Evolutionary conservation across 2,329 filamentous ascomycete species (phyloP).

Genomic region (Ophiostoma triangulosporum): DNA sequence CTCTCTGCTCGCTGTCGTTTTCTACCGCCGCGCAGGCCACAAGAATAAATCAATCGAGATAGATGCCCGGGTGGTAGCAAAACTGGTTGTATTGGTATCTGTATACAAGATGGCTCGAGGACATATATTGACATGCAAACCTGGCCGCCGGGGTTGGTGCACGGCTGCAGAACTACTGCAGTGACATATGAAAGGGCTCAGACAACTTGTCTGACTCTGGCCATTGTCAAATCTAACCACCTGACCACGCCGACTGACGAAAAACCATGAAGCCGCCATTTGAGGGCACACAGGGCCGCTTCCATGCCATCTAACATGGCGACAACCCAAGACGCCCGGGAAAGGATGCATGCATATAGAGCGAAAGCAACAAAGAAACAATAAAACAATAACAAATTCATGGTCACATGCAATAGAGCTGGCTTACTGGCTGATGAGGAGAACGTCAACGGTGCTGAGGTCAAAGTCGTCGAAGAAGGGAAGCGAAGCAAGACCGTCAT

Average conservation of each 20-base stretch:
- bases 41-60: not conserved
- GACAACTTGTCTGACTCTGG: not conserved
- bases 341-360: not conserved
- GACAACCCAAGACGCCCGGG: not conserved
- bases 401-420: not conserved
- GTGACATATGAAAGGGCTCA: not conserved
- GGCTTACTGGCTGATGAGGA: constrained; percentile 98
- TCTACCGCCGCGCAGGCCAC: not conserved
- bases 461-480: constrained; percentile 99
- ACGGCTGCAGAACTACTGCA: not conserved
- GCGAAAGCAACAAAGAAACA: not conserved
- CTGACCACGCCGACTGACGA: no score
- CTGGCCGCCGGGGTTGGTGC: not conserved
- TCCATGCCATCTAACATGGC: not conserved
- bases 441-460: constrained; percentile 88
- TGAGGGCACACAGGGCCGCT: not conserved
- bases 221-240: no score
- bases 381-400: not conserved
- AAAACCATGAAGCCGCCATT: not conserved
- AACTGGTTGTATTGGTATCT: constrained; percentile 19
- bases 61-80: not conserved
- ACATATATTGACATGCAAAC: not conserved
- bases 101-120: constrained; percentile 12
- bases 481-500: constrained; percentile 82
- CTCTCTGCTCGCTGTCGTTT: not conserved